Evolutionary conservation across 108 stramenopile species (phyloP).

Genomic region (Nitzschia sp.): DNA sequence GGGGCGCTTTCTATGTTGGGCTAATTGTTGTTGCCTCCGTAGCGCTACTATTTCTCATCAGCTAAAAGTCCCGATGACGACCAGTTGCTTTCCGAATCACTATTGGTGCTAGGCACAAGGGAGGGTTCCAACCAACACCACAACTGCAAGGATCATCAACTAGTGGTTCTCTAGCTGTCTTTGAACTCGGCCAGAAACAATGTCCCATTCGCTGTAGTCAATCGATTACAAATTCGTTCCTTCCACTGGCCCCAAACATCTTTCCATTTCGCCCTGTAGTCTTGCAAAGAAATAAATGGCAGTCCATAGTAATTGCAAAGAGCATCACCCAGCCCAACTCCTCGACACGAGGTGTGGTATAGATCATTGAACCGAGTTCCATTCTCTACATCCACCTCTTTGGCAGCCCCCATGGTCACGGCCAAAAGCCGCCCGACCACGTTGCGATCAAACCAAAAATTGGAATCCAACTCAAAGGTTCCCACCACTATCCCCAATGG

Average conservation of each 20-base stretch:
- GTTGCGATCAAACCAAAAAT: constrained; percentile 39
- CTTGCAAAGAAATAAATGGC: neutral
- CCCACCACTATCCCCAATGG: constrained; percentile 39
- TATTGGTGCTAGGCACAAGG: no score
- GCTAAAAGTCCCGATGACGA: no score
- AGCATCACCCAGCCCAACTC: constrained; percentile 5
- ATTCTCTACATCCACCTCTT: constrained; percentile 13
- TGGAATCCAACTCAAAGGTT: constrained; percentile 35
- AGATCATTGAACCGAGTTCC: neutral
- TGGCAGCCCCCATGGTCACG: constrained; percentile 30
- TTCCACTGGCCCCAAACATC: constrained; percentile 21
- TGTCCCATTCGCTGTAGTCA: neutral
- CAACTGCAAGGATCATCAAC: no score
- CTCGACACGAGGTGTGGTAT: constrained; percentile 6
- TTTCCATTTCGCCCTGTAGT: constrained; percentile 3
- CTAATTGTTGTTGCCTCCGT: no score
- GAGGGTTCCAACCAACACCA: no score
- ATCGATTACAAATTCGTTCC: constrained; percentile 10
- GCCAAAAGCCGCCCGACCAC: constrained; percentile 33
- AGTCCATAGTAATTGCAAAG: constrained; percentile 20
- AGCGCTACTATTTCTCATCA: no score
- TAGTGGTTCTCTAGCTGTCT: no score
- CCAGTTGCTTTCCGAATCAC: no score
- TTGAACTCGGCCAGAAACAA: no score
- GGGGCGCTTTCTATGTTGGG: no score